These are phyloP conservation scores for Lanmaoa rubissima DNA, from an alignment of 768 basidiomycete species.

Conservation along the genomic window DNA sequence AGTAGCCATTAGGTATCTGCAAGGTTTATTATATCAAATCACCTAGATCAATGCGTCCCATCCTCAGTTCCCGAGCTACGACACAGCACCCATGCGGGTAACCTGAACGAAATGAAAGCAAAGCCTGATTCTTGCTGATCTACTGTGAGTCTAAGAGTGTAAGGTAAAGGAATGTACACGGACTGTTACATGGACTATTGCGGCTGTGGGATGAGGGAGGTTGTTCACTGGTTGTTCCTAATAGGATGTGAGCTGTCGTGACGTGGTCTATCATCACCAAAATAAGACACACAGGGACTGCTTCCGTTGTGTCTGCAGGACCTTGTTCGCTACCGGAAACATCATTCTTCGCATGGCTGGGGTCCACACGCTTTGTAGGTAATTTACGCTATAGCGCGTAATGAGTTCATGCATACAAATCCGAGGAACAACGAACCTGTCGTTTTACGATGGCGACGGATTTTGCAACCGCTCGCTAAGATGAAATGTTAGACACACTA, in stretches of 20 bases:
- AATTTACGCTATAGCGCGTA: not conserved
- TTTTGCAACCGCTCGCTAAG: not conserved
- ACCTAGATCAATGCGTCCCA: not conserved
- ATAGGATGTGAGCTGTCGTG: not conserved
- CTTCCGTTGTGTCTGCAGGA: too few species aligned
- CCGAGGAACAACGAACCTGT: not conserved
- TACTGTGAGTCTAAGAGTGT: not conserved
- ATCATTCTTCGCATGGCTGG: not conserved
- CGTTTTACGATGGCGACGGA: not conserved
- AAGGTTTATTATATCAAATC: not conserved
- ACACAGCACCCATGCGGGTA: not conserved
- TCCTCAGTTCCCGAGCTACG: not conserved
- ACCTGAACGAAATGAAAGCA: not conserved
- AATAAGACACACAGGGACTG: not conserved
- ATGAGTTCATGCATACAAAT: not conserved
- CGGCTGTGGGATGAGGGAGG: not conserved
- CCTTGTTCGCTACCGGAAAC: too few species aligned
- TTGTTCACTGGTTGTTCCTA: not conserved
- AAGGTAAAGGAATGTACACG: not conserved
- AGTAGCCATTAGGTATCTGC: too few species aligned
- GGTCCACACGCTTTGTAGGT: too few species aligned
- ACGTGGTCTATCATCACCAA: not conserved
- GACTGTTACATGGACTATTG: not conserved
- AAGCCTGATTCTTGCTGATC: not conserved
- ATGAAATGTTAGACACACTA: not conserved